These are phyloP conservation scores for Eragrostis curvula DNA, from an alignment of 176 grass and related monocot species.

Conservation along the genomic window DNA sequence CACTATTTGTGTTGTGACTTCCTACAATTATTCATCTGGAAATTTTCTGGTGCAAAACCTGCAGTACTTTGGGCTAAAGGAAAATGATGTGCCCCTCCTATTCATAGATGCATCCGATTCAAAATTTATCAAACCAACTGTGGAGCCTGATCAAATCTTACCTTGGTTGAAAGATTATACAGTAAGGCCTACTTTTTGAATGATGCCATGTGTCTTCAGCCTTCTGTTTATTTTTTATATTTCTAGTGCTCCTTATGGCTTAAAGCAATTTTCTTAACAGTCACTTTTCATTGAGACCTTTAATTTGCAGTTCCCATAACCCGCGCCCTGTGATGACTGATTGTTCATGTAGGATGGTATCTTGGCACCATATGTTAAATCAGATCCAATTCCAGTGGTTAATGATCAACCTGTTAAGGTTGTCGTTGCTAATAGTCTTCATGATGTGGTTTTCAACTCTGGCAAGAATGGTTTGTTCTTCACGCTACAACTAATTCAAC, in stretches of 20 bases:
- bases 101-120: conserved; percentile 46
- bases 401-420: conserved; percentile 66
- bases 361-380: conserved; percentile 54
- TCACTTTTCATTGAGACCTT: not conserved
- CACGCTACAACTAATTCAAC: not conserved
- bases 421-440: conserved; percentile 61
- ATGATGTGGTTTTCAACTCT: conserved; percentile 56
- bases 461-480: conserved; percentile 69
- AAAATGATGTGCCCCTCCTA: conserved; percentile 59
- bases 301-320: not conserved
- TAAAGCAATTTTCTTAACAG: not conserved
- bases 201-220: conserved; percentile 2
- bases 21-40: not conserved
- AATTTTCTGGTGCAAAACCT: not conserved
- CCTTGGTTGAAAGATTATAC: conserved; percentile 62
- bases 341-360: conserved; percentile 61
- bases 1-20: not conserved
- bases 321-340: not conserved
- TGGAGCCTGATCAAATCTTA: conserved; percentile 60
- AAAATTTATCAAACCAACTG: conserved; percentile 62
- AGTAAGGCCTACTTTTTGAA: conserved; percentile 31
- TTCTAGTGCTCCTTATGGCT: not conserved
- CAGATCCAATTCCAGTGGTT: conserved; percentile 67
- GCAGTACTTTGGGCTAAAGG: conserved; percentile 68
- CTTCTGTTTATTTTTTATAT: not conserved